phyloP scores from a whole-genome alignment of 2,329 filamentous ascomycete genomes.

The Didymella arachidicola region DNA sequence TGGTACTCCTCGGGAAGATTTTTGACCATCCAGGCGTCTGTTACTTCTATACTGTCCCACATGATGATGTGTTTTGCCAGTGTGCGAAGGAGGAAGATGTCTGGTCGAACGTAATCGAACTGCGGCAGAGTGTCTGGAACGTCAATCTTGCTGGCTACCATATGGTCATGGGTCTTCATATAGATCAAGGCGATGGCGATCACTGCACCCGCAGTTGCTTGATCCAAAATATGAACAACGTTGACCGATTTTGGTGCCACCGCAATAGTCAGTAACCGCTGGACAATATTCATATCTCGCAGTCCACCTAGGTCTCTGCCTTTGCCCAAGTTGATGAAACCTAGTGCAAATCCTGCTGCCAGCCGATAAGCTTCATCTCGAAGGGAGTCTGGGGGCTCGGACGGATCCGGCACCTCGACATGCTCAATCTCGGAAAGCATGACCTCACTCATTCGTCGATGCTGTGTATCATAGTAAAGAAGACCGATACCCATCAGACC shows the following conservation, averaged over 20 bases:
- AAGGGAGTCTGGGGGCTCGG: constrained; percentile 73
- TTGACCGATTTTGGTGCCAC: constrained; percentile 90
- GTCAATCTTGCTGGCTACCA: constrained; percentile 89
- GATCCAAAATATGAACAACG: constrained; percentile 89
- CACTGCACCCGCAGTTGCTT: constrained; percentile 91
- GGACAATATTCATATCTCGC: constrained; percentile 91
- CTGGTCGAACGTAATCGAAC: constrained; percentile 94
- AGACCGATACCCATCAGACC: constrained; percentile 97
- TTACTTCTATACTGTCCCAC: constrained; percentile 83
- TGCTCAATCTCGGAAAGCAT: constrained; percentile 98
- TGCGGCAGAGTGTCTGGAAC: constrained; percentile 88
- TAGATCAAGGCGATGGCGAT: constrained; percentile 91
- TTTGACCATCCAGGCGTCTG: constrained; percentile 74
- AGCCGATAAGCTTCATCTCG: constrained; percentile 96
- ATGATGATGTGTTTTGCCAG: constrained; percentile 90
- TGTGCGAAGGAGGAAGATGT: constrained; percentile 88
- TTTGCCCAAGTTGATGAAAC: constrained; percentile 92
- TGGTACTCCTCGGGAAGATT: constrained; percentile 78
- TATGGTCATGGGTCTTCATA: constrained; percentile 92
- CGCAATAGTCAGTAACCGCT: constrained; percentile 84
- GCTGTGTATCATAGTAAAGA: constrained; percentile 92
- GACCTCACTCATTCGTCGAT: constrained; percentile 97
- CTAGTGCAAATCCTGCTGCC: constrained; percentile 90
- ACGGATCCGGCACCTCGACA: constrained; percentile 77
- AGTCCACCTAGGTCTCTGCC: constrained; percentile 87